A percentile compares a stretch with the other conserved stretches of the same genome.
phyloP scores from a whole-genome alignment of 2,329 filamentous ascomycete species.

The Xylaria sp. region DNA sequence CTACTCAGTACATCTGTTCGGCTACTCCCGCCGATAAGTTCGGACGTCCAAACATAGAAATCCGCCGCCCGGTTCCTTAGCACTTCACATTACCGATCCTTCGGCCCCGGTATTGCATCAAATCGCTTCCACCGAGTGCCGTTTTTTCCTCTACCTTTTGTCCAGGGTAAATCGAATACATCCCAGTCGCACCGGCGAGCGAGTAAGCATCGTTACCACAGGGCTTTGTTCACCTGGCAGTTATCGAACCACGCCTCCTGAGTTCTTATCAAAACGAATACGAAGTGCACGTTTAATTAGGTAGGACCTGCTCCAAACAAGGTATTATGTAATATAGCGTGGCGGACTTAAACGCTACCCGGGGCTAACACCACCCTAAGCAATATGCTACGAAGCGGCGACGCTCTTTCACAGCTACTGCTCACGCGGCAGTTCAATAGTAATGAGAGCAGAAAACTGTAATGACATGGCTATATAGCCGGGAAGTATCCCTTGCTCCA shows the following conservation, averaged over 20 bases:
- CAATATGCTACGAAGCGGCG: neutral
- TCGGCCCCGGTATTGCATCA: conserved; percentile 20
- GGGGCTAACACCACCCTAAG: neutral
- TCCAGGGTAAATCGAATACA: neutral
- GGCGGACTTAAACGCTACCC: neutral
- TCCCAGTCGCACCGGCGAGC: neutral
- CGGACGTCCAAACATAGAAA: conserved; percentile 40
- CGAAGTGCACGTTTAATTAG: neutral
- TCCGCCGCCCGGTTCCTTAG: conserved; percentile 25
- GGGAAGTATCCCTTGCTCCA: neutral
- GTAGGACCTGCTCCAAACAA: neutral
- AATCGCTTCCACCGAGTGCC: conserved; percentile 21
- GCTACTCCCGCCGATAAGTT: conserved; percentile 32
- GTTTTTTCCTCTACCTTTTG: conserved; percentile 2
- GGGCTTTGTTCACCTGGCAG: neutral
- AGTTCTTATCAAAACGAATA: conserved; percentile 7
- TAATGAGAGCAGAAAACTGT: neutral
- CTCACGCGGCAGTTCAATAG: neutral
- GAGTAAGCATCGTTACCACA: conserved; percentile 12
- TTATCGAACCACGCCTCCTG: neutral
- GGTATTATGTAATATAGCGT: neutral
- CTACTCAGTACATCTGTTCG: conserved; percentile 21
- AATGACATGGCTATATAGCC: neutral
- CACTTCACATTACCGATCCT: conserved; percentile 15
- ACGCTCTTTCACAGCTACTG: neutral